Percentiles rank a stretch among this genome's conserved stretches.
Conservation (phyloP, 2,329 filamentous ascomycete genomes). For the Alternaria triticina region DNA sequence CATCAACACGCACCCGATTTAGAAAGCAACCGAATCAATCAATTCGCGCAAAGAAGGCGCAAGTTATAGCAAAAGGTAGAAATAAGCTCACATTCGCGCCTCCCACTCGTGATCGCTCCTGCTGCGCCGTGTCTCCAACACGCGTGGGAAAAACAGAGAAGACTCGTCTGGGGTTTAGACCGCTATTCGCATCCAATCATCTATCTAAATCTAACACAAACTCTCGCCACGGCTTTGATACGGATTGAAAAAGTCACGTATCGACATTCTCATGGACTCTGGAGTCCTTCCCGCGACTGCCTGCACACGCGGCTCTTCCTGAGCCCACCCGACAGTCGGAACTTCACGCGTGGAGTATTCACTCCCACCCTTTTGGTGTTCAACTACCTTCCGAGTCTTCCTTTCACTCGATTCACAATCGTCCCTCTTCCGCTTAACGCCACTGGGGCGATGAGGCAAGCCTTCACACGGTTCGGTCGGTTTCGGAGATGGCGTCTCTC, state of each 20-base stretch:
- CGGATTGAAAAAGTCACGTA: background rate
- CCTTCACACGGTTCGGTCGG: background rate
- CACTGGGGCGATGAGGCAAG: background rate
- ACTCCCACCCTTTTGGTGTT: background rate
- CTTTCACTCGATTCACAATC: background rate
- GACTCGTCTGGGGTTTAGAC: background rate
- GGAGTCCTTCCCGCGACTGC: background rate
- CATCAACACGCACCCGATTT: fast-evolving
- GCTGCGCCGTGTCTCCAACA: no score
- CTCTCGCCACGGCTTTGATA: background rate
- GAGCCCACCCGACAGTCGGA: background rate
- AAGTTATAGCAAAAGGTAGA: no score
- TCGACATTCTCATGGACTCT: background rate
- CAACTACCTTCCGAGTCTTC: background rate
- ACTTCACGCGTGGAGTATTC: background rate
- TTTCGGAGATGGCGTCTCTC: background rate
- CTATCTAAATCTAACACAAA: background rate
- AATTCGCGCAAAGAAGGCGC: background rate
- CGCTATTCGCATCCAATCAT: background rate
- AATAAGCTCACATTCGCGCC: background rate
- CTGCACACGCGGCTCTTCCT: background rate
- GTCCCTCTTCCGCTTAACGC: background rate
- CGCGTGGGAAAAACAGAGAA: background rate
- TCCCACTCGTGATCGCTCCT: no score
- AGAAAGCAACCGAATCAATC: background rate